Conservation (phyloP, 768 basidiomycete species). For the Kwoniella botswanensis region DNA sequence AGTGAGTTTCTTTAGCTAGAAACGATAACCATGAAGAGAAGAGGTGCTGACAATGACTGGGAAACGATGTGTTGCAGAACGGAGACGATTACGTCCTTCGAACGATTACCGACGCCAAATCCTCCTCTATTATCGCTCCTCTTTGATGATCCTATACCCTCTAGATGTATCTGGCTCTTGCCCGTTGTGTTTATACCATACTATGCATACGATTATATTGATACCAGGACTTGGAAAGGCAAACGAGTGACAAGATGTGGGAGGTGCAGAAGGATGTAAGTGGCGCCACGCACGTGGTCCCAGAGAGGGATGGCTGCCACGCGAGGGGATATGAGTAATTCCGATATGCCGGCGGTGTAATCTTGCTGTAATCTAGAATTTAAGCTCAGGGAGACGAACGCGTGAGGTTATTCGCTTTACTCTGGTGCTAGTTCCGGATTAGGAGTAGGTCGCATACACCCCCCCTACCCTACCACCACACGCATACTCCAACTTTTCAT, state of each 20-base stretch:
- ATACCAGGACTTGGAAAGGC: not conserved
- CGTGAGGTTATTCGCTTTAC: not conserved
- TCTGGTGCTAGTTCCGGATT: not conserved
- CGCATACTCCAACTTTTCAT: not conserved
- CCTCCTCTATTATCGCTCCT: constrained; percentile 54
- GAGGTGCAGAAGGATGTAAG: not conserved
- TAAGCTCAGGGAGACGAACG: constrained; percentile 7
- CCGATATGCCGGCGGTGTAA: constrained; percentile 14
- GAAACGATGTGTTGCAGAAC: constrained; percentile 39
- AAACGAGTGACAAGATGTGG: not conserved
- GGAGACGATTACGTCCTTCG: constrained; percentile 60
- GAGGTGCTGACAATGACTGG: not conserved
- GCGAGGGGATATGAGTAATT: not conserved
- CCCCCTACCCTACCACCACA: constrained; percentile 5
- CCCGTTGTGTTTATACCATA: constrained; percentile 7
- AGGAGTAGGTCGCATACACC: constrained; percentile 2
- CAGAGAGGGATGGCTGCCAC: not conserved
- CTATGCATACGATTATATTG: constrained; percentile 8
- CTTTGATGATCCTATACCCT: constrained; percentile 31
- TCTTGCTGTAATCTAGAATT: not conserved
- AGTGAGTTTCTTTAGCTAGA: constrained; percentile 24
- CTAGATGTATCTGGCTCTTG: not conserved
- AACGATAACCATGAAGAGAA: too few species aligned
- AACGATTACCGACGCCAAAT: constrained; percentile 56
- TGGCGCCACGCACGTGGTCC: constrained; percentile 9